These are phyloP conservation scores for Oryza meyeriana DNA, from an alignment of 176 grass and related monocot species.

Conservation along the genomic window DNA sequence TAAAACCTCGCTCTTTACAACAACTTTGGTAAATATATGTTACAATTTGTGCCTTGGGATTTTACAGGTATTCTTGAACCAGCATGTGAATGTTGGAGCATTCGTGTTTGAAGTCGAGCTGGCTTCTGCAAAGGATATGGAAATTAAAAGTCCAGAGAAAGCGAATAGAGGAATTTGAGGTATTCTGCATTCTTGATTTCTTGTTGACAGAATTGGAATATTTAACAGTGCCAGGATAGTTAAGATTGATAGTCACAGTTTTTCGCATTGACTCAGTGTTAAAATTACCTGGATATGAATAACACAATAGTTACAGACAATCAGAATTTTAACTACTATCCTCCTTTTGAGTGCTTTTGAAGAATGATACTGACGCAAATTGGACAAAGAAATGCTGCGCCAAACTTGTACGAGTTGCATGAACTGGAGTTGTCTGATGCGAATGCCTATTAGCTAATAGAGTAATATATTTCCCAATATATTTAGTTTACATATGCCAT, in stretches of 20 bases:
- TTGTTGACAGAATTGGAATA: background rate
- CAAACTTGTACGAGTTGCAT: background rate
- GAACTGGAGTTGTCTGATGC: background rate
- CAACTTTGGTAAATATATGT: slow-evolving; percentile 4
- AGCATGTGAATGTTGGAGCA: background rate
- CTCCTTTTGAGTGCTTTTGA: background rate
- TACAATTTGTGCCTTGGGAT: background rate
- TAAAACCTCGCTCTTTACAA: background rate
- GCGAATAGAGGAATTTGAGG: background rate
- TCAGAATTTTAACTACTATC: background rate
- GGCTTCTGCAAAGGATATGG: background rate
- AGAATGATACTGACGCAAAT: background rate
- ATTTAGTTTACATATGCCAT: background rate
- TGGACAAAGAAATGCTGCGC: background rate
- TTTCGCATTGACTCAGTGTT: background rate
- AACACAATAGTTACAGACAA: background rate
- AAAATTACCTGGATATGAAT: background rate
- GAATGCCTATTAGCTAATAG: background rate
- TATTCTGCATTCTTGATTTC: background rate
- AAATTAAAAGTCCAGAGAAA: background rate
- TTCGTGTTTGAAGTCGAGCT: background rate
- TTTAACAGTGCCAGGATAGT: background rate
- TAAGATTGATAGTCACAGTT: background rate
- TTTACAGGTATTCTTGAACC: background rate
- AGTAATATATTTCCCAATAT: no score